A percentile compares a stretch with the other conserved stretches of the same genome.
These are phyloP conservation scores for Diaporthe sp. DNA, from an alignment of 2,329 filamentous ascomycete species.

Conservation along the genomic window DNA sequence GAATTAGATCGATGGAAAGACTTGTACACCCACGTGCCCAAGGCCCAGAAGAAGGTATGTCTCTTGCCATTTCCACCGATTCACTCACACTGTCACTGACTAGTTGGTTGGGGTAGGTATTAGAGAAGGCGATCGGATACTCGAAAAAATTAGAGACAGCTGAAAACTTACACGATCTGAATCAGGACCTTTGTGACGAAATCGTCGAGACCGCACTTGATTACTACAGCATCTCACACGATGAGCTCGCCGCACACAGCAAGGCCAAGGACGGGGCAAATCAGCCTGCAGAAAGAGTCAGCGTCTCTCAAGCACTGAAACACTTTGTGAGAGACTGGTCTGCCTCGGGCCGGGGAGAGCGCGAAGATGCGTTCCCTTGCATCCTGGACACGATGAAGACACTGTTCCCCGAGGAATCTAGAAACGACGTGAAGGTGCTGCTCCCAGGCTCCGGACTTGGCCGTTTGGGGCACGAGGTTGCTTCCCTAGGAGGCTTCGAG, in stretches of 20 bases:
- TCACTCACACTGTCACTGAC: neutral
- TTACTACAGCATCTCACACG: neutral
- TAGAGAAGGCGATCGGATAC: neutral
- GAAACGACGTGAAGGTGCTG: neutral
- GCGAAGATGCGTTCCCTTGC: neutral
- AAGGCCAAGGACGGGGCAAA: neutral
- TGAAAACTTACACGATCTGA: neutral
- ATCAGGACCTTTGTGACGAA: neutral
- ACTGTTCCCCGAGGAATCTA: neutral
- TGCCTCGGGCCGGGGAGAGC: neutral
- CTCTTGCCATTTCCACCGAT: too few species aligned
- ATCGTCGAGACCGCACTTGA: neutral
- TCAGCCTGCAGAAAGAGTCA: neutral
- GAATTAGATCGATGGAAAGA: neutral
- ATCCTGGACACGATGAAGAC: neutral
- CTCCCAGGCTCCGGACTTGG: neutral
- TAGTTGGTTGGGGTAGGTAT: neutral
- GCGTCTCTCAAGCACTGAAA: neutral
- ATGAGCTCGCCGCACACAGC: slow-evolving; percentile 6
- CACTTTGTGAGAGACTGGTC: slow-evolving; percentile 8
- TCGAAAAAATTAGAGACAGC: neutral
- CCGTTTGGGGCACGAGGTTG: neutral
- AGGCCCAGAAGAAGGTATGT: neutral
- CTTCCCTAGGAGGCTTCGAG: neutral
- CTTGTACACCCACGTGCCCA: neutral